A percentile compares a stretch with the other conserved stretches of the same genome.
Conservation (phyloP, 73 alveolate species). For the Paramecium tetraurelia region DNA sequence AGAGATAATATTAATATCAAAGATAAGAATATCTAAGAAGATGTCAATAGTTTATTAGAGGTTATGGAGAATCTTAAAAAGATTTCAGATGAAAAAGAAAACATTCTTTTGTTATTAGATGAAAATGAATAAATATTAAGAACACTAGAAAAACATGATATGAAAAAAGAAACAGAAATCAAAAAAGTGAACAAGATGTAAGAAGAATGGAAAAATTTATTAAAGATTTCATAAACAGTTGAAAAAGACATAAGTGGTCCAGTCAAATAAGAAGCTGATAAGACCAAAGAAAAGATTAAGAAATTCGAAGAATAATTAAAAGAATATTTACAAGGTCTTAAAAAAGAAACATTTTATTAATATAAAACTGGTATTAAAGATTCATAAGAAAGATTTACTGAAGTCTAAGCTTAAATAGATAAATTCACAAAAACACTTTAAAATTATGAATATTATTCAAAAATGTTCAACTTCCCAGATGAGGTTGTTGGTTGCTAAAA, state of each 20-base stretch:
- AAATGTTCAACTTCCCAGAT: constrained; percentile 96
- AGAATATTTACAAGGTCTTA: constrained; percentile 88
- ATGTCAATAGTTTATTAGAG: constrained; percentile 78
- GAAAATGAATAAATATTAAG: constrained; percentile 79
- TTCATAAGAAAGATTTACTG: constrained; percentile 77
- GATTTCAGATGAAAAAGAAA: constrained; percentile 75
- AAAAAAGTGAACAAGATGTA: constrained; percentile 76
- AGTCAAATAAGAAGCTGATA: constrained; percentile 91
- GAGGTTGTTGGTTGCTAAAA: constrained; percentile 86
- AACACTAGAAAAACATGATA: constrained; percentile 75
- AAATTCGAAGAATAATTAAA: constrained; percentile 94
- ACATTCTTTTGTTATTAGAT: constrained; percentile 78
- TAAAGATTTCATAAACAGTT: constrained; percentile 90
- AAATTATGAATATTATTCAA: constrained; percentile 84
- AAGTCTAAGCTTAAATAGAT: constrained; percentile 76
- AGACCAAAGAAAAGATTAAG: constrained; percentile 89
- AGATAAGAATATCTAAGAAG: constrained; percentile 79
- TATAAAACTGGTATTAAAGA: constrained; percentile 92
- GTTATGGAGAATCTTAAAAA: constrained; percentile 82
- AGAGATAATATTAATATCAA: constrained; percentile 78
- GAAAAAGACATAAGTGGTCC: constrained; percentile 93
- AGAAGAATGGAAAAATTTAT: constrained; percentile 84
- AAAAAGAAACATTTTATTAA: constrained; percentile 93
- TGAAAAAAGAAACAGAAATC: constrained; percentile 79
- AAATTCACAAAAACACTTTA: constrained; percentile 80